Percentiles rank a stretch among this genome's conserved stretches.
Evolutionary conservation across 2,329 filamentous ascomycete species (phyloP).

Genomic region (Xylaria polymorpha): DNA sequence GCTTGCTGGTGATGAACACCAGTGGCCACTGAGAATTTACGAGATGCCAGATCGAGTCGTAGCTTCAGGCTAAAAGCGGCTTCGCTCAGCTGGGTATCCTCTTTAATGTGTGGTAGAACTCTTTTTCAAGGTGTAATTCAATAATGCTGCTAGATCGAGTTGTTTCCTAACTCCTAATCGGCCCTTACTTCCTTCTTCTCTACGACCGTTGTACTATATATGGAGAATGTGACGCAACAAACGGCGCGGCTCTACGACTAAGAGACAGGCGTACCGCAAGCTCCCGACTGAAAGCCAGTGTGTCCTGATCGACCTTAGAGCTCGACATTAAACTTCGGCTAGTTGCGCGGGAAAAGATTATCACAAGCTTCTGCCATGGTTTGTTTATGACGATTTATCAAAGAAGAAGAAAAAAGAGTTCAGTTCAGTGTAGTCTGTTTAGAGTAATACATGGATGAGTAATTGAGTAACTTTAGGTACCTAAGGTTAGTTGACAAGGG

Average conservation of each 20-base stretch:
- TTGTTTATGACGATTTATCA: background rate
- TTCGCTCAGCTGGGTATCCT: background rate
- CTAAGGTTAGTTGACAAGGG: background rate
- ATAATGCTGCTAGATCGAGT: background rate
- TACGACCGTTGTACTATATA: no score
- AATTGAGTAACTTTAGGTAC: background rate
- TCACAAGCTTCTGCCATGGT: background rate
- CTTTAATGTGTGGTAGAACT: background rate
- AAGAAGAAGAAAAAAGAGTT: no score
- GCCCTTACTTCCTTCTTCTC: constrained; percentile 4
- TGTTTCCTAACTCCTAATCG: constrained; percentile 3
- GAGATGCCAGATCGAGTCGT: constrained; percentile 1
- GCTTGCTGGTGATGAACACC: constrained; percentile 5
- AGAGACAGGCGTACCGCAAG: constrained; percentile 5
- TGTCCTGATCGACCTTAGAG: background rate
- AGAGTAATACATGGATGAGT: background rate
- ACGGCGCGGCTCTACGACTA: background rate
- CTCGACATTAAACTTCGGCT: background rate
- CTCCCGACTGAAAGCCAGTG: background rate
- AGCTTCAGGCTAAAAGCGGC: background rate
- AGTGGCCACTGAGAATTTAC: background rate
- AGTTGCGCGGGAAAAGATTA: background rate
- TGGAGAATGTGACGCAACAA: no score
- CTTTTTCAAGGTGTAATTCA: no score
- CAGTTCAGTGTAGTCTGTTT: background rate